A percentile compares a stretch with the other conserved stretches of the same genome.
Conservation (phyloP, 2,329 filamentous ascomycete genomes). For the Verticillium albo-atrum region DNA sequence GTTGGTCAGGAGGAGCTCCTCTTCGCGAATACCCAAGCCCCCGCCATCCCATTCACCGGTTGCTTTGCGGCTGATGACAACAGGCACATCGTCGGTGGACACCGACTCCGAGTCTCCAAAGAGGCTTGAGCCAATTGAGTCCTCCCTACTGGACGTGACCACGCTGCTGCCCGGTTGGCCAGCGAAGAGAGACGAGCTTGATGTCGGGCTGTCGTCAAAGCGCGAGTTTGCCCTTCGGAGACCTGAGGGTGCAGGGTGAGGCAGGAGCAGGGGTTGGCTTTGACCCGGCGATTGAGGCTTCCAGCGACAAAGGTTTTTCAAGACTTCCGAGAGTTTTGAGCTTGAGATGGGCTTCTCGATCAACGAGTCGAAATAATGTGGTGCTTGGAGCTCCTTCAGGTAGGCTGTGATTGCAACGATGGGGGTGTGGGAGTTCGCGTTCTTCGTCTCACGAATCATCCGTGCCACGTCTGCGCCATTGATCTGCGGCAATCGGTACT, state of each 20-base stretch:
- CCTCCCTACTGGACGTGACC: constrained; percentile 74
- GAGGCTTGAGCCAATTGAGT: constrained; percentile 83
- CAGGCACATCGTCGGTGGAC: constrained; percentile 71
- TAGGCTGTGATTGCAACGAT: constrained; percentile 97
- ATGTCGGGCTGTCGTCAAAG: constrained; percentile 79
- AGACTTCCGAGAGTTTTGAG: constrained; percentile 82
- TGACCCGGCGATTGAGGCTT: constrained; percentile 61
- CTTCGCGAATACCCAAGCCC: constrained; percentile 73
- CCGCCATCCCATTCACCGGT: constrained; percentile 74
- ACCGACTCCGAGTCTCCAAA: constrained; percentile 83
- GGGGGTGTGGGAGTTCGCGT: constrained; percentile 88
- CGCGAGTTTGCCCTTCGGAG: constrained; percentile 60
- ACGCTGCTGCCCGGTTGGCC: constrained; percentile 70
- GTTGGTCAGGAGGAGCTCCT: constrained; percentile 36
- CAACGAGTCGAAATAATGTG: constrained; percentile 91
- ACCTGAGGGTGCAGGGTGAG: constrained; percentile 58
- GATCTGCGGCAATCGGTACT: constrained; percentile 91
- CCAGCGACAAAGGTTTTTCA: constrained; percentile 89
- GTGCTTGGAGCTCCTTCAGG: constrained; percentile 91
- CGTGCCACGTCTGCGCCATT: constrained; percentile 93
- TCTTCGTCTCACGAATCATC: constrained; percentile 97
- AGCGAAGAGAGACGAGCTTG: constrained; percentile 68
- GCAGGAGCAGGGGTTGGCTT: constrained; percentile 39
- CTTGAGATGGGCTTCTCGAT: constrained; percentile 96
- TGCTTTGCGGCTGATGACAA: constrained; percentile 68